Conservation (phyloP, 2,329 filamentous ascomycete species). For the Pseudogymnoascus sp. region DNA sequence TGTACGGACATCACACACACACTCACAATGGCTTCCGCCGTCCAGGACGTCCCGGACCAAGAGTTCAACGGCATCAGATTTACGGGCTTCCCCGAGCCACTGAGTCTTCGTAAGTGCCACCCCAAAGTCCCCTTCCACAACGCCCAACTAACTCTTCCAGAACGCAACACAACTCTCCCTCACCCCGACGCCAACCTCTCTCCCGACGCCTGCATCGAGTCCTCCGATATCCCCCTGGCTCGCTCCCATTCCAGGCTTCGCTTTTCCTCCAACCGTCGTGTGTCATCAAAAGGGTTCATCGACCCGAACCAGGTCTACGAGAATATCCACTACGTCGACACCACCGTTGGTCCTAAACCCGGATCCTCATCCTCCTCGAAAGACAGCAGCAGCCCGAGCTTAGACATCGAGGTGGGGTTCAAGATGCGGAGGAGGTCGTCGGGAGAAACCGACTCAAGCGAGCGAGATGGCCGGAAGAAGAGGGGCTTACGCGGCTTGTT, state of each 20-base stretch:
- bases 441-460: not conserved
- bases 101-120: constrained; percentile 19
- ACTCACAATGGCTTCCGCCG: not conserved
- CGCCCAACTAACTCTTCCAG: constrained; percentile 20
- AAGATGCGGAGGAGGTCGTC: not conserved
- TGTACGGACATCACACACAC: not conserved
- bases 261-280: constrained; percentile 17
- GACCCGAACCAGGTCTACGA: constrained; percentile 17
- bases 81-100: constrained; percentile 29
- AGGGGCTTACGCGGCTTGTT: constrained; percentile 14
- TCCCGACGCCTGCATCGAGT: constrained; percentile 47
- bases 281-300: constrained; percentile 10
- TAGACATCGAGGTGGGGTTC: constrained; percentile 8
- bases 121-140: not conserved
- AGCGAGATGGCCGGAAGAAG: not conserved
- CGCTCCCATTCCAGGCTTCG: constrained; percentile 16
- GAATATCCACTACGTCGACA: constrained; percentile 20
- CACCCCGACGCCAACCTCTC: constrained; percentile 54
- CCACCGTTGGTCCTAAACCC: not conserved
- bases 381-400: constrained; percentile 12
- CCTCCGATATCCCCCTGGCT: constrained; percentile 42
- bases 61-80: constrained; percentile 27
- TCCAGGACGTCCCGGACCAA: not conserved
- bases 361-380: not conserved
- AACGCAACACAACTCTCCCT: constrained; percentile 51